Base-by-base conservation (phyloP, 495 filamentous ascomycete genomes). In the Podospora anserina region DNA sequence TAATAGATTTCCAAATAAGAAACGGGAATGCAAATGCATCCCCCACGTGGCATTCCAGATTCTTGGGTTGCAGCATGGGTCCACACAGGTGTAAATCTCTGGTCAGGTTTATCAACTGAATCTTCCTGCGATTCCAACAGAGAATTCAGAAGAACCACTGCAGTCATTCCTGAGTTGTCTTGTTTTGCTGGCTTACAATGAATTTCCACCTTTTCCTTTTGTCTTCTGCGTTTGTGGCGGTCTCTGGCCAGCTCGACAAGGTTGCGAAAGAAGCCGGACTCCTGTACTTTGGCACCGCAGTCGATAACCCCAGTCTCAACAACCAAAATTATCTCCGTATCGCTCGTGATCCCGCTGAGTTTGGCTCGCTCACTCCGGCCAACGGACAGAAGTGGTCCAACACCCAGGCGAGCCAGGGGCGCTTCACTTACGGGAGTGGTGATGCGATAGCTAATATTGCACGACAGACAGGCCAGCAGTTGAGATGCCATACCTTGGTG, bases 401-500 rank as follows among this genome's bases (percentile, higher is more conserved):
- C 60, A 80, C 71, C 0, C 75, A 83, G 69, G 64, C 71, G 2
- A 70, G 63, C 59, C 72, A 77, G 61, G 78, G 78, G 20, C 71
- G 72, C 4, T 89, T 88, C 73, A 79, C 75, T 15, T 88, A 78
- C 68, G 75, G 76, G 9, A 76, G 75, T 0, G 85, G 82, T 16
- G 82, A 86, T 65, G 75, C 74, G 26, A 76, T 88, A 69, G 78
- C 82, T 13, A 69, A 80, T 54, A 71, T 85, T 30, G 85, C 87
- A 0, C 70, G 80, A 63, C 72, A 74, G 44, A 83, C 86, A 61
- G 79, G 81, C 18, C 82, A 88, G 72, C 71, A 80, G 19, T 66
- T 88, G 44, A 73, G 85, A 23, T 87, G 85, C 55, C 85, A 88
- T 68, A 88, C 81, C 11, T 72, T 88, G 19, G 84, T 88, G 0